Conservation (phyloP, 2,329 filamentous ascomycete species). For the Ophiostoma pallidulum region DNA sequence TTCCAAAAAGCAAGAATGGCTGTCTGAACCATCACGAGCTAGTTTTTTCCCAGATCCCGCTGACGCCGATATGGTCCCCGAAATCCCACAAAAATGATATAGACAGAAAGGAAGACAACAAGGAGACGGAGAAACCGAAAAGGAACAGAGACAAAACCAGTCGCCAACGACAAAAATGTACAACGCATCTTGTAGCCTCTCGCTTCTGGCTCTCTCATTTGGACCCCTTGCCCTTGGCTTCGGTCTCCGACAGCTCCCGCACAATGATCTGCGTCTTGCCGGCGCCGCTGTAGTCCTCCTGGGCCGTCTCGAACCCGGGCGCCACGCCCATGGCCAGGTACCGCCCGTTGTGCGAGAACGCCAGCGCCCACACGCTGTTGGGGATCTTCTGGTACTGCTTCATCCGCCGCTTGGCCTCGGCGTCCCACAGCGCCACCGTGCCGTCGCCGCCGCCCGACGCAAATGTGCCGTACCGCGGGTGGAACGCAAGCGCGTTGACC, state of each 20-base stretch:
- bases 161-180: not conserved
- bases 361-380: slow-evolving; percentile 66
- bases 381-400: slow-evolving; percentile 80
- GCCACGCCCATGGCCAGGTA: slow-evolving; percentile 73
- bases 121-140: not conserved
- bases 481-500: slow-evolving; percentile 82
- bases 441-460: slow-evolving; percentile 84
- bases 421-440: slow-evolving; percentile 89
- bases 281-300: slow-evolving; percentile 65
- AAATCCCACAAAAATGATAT: slow-evolving; percentile 1
- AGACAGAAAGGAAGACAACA: not conserved
- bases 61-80: slow-evolving; percentile 8
- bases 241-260: slow-evolving; percentile 73
- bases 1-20: not conserved
- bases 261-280: slow-evolving; percentile 71
- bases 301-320: slow-evolving; percentile 79
- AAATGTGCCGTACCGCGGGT: slow-evolving; percentile 74
- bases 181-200: too few relatives aligned
- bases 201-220: slow-evolving; percentile 39
- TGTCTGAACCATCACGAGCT: not conserved
- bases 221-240: slow-evolving; percentile 75
- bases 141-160: not conserved
- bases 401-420: slow-evolving; percentile 79
- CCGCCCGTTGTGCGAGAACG: slow-evolving; percentile 68
- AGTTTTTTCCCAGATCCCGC: slow-evolving; percentile 8